Evolutionary conservation across 805 yeast species (phyloP).

Genomic region (Pichia californica): DNA sequence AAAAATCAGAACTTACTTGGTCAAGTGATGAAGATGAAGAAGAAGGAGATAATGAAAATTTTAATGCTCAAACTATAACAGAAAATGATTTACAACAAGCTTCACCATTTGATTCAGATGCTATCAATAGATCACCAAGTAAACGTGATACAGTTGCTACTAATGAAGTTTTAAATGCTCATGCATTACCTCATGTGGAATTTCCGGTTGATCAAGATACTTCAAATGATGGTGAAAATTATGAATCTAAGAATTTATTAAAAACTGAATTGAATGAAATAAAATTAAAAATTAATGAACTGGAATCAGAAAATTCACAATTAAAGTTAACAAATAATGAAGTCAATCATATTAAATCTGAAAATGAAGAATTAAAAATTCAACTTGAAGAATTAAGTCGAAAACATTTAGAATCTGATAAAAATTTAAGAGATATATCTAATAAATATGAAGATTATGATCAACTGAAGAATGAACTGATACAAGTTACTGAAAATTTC

Average conservation of each 20-base stretch:
- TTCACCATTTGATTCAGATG: background rate
- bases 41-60: constrained; percentile 19
- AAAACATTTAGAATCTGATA: background rate
- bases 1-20: constrained; percentile 81
- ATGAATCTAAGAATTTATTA: background rate
- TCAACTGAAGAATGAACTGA: constrained; percentile 6
- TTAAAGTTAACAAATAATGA: constrained; percentile 1
- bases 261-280: background rate
- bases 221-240: background rate
- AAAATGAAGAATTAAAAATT: constrained; percentile 4
- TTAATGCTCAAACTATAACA: background rate
- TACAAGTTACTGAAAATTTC: constrained; percentile 1
- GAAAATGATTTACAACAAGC: background rate
- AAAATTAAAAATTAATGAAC: background rate
- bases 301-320: constrained; percentile 10
- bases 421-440: background rate
- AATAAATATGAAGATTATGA: constrained; percentile 7
- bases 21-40: constrained; percentile 77
- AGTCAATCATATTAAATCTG: background rate
- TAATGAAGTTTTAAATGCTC: constrained; percentile 12
- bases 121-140: constrained; percentile 12
- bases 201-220: constrained; percentile 12
- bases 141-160: constrained; percentile 11
- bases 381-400: constrained; percentile 5
- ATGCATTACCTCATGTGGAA: constrained; percentile 10